Evolutionary conservation across 257 asterid genomes (phyloP).

Genomic region (Linaria vulgaris): DNA sequence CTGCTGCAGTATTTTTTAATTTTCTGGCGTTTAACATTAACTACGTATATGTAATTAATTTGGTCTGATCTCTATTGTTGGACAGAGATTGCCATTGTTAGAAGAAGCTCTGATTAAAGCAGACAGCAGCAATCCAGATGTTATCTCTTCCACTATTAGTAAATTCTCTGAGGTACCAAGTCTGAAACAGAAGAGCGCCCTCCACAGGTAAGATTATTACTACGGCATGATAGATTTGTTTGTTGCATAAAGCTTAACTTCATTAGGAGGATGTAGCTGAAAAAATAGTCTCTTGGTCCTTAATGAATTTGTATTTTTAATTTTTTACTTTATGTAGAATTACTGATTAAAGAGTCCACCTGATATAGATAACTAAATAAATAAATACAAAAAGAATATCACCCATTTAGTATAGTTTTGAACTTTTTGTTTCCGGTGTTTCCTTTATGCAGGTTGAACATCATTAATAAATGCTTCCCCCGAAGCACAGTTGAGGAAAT

Average conservation of each 20-base stretch:
- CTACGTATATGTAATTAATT: background rate
- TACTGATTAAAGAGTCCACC: background rate
- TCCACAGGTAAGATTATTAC: slow-evolving; percentile 49
- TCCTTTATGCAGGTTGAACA: slow-evolving; percentile 51
- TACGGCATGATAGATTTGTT: too few species aligned
- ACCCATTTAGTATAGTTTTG: background rate
- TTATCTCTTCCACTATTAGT: slow-evolving; percentile 54
- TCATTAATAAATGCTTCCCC: slow-evolving; percentile 67
- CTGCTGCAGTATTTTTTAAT: too few species aligned
- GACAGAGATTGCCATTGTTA: slow-evolving; percentile 55
- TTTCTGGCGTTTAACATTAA: too few species aligned
- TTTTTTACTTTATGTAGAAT: too few species aligned
- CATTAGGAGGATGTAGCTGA: too few species aligned
- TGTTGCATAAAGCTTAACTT: too few species aligned
- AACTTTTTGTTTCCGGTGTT: slow-evolving; percentile 5
- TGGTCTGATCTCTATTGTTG: slow-evolving; percentile 17
- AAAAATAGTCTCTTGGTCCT: background rate
- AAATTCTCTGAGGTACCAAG: slow-evolving; percentile 56
- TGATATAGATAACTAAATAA: too few species aligned
- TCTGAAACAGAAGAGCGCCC: slow-evolving; percentile 58
- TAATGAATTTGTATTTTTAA: background rate
- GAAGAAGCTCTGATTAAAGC: slow-evolving; percentile 59
- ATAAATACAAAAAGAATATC: too few species aligned
- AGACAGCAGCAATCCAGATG: slow-evolving; percentile 61
- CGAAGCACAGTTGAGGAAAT: slow-evolving; percentile 73